Percentiles rank a stretch among this genome's conserved stretches.
Evolutionary conservation across 2,329 filamentous ascomycete genomes (phyloP).

Genomic region (Colletotrichum noveboracense): DNA sequence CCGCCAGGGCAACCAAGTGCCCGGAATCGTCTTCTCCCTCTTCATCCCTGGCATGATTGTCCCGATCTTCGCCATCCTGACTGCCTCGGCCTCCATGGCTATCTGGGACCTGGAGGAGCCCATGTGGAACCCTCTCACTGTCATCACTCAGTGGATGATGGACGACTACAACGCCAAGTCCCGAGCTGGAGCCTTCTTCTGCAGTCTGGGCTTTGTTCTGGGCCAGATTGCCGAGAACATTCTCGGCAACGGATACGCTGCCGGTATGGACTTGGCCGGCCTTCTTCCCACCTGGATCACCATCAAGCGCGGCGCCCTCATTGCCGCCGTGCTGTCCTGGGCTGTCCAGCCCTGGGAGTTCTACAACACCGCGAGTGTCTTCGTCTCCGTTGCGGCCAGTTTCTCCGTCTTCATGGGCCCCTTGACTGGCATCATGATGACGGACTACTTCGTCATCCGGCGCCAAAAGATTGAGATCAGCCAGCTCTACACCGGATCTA

Average conservation of each 20-base stretch:
- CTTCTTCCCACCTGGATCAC: conserved; percentile 31
- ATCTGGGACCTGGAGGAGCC: conserved; percentile 28
- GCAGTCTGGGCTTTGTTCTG: conserved; percentile 29
- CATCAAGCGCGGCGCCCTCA: conserved; percentile 31
- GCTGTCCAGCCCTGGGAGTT: conserved; percentile 34
- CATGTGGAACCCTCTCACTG: conserved; percentile 29
- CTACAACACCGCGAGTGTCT: conserved; percentile 31
- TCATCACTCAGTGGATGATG: conserved; percentile 32
- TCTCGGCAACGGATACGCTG: conserved; percentile 31
- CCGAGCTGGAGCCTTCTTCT: conserved; percentile 33
- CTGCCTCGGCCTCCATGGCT: conserved; percentile 29
- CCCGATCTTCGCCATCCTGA: conserved; percentile 27
- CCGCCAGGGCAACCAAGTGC: conserved; percentile 24
- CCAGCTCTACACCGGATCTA: conserved; percentile 37
- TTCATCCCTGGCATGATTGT: conserved; percentile 33
- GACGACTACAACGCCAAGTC: conserved; percentile 28
- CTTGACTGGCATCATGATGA: conserved; percentile 33
- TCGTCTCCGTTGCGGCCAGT: conserved; percentile 29
- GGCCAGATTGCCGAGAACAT: conserved; percentile 34
- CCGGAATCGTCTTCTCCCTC: conserved; percentile 30
- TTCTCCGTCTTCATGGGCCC: conserved; percentile 34
- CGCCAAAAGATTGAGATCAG: conserved; percentile 39
- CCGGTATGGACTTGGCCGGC: conserved; percentile 33
- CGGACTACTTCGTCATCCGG: conserved; percentile 35
- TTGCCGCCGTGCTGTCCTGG: conserved; percentile 28